Evolutionary conservation across 192 early-diverging fungal genomes (phyloP).

Genomic region (Mortierella claussenii): DNA sequence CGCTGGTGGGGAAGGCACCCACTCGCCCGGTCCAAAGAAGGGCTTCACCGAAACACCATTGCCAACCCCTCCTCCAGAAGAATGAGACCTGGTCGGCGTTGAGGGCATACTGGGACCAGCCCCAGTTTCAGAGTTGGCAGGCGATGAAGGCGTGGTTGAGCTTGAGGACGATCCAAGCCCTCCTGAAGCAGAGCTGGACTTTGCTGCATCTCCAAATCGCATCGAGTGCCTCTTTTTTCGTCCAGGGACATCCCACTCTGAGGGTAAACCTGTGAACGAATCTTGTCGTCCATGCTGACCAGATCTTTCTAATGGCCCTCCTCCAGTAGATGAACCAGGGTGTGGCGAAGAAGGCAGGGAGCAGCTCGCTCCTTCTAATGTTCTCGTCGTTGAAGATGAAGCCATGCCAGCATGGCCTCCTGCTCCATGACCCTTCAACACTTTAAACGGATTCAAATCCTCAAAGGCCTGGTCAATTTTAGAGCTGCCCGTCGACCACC

Average conservation of each 20-base stretch:
- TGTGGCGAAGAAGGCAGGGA: conserved; percentile 6
- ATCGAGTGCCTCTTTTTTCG: conserved; percentile 39
- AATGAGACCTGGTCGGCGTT: not conserved
- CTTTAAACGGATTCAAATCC: conserved; percentile 42
- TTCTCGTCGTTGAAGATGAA: not conserved
- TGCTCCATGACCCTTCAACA: conserved; percentile 5
- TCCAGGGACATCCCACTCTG: conserved; percentile 43
- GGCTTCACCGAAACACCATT: not conserved
- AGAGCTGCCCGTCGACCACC: conserved; percentile 29
- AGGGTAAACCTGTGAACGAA: conserved; percentile 33
- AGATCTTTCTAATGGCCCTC: no score
- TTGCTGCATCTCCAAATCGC: conserved; percentile 32
- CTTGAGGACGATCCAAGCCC: not conserved
- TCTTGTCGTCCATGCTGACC: conserved; percentile 15
- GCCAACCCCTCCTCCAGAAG: not conserved
- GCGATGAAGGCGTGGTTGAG: not conserved
- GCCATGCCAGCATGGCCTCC: not conserved
- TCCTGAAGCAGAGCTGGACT: conserved; percentile 6
- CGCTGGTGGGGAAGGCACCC: conserved; percentile 1
- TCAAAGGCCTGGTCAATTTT: conserved; percentile 42
- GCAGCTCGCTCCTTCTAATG: not conserved
- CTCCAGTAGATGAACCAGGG: not conserved
- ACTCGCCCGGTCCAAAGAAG: not conserved
- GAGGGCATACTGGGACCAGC: not conserved
- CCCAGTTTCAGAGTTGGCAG: not conserved